Evolutionary conservation across 2,329 filamentous ascomycete species (phyloP).

Genomic region (Herpotrichia juniperi): DNA sequence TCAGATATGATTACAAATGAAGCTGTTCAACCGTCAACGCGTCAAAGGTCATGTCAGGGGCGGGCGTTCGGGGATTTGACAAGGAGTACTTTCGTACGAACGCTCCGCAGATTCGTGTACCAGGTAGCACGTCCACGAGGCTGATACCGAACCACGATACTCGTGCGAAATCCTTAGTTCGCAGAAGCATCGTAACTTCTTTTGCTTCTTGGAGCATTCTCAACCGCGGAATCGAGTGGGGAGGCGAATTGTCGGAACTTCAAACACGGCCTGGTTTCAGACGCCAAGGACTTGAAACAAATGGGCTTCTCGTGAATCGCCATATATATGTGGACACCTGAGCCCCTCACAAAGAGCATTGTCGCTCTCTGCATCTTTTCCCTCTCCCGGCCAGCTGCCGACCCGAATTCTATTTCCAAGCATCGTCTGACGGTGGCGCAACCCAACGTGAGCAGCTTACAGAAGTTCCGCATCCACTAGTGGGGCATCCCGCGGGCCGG

Average conservation of each 20-base stretch:
- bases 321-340: neutral
- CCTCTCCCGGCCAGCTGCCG: neutral
- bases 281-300: constrained; percentile 1
- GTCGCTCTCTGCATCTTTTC: neutral
- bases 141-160: no score
- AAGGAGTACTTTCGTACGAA: no score
- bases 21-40: no score
- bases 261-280: neutral
- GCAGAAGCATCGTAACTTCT: neutral
- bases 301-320: neutral
- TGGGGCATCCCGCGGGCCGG: neutral
- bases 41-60: no score
- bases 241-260: neutral
- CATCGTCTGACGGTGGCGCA: neutral
- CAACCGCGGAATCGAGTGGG: neutral
- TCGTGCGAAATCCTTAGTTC: no score
- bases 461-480: neutral
- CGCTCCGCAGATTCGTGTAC: no score
- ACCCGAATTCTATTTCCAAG: constrained; percentile 2
- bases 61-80: no score
- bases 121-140: no score
- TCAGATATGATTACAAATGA: no score
- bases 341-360: neutral
- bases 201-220: neutral
- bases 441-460: neutral